Base-by-base conservation (phyloP, 345 rosid genomes). In the Melaleuca alternifolia region DNA sequence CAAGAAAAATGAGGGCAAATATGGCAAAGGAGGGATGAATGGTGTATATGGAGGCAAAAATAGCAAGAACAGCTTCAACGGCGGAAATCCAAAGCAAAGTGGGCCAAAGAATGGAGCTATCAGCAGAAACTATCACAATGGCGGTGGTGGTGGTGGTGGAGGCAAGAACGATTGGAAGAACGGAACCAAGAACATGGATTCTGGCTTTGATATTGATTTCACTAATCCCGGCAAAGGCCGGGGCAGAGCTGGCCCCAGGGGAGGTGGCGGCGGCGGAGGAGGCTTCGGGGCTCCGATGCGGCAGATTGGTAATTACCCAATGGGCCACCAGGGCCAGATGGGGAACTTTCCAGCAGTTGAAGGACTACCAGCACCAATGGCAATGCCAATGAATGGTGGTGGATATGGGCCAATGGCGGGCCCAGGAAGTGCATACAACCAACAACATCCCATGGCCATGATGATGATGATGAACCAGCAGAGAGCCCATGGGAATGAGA, bases 381-480 rank as follows among this genome's bases (percentile, higher is more conserved):
- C 89, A 1, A 83, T 89, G 30, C 84, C 89, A 1, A 91, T 92
- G 94, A 93, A 90, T 37, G 94, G 62, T 7, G 44, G 56, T 26
- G 84, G 84, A 88, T 56, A 83, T 21, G 85, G 85, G 20, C 85
- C 85, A 83, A 83, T 56, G 59, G 28, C 61, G 53, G 62, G 61
- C 85, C 62, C 85, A 83, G 83, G 50, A 65, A 71, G 54, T 37
- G 28, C 75, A 41, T 84, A 84, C 51, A 56, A 24, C 51, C 87
- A 71, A 48, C 93, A 92, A 54, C 93, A 92, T 85, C 92, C 89
- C 82, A 91, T 91, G 97, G 79, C 79, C 79, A 71, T 71, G 79
- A 41, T 11, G 92, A 94, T 88, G 98, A 92, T 91, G 98, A 95
- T 89, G 96, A 93, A 92, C 84, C 94, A 90, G 37, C 97, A 92